Conservation (phyloP, 768 basidiomycete species). For the Hygrocybe coccinea region DNA sequence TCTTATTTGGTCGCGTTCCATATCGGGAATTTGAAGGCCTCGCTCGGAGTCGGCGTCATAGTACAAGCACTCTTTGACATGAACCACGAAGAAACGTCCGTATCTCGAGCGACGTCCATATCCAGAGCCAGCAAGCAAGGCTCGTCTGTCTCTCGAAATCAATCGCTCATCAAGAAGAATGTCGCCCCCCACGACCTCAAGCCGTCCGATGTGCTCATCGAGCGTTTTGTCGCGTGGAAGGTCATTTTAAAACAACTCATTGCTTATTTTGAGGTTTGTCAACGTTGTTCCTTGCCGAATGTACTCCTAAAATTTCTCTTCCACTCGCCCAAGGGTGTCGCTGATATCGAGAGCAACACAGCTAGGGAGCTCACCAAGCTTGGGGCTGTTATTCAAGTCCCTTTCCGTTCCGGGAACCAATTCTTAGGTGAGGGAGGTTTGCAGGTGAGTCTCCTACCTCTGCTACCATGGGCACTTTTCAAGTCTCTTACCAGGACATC, state of each 20-base stretch:
- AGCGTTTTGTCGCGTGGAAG: conserved; percentile 92
- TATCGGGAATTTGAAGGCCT: no score
- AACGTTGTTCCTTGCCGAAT: no score
- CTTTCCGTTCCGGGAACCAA: conserved; percentile 92
- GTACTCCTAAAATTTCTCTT: neutral
- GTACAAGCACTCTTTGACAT: neutral
- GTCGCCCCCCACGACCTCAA: conserved; percentile 84
- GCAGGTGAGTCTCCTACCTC: conserved; percentile 46
- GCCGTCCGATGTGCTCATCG: conserved; percentile 94
- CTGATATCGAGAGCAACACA: conserved; percentile 92
- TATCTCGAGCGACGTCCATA: conserved; percentile 69
- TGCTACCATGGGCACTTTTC: neutral
- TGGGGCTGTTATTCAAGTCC: conserved; percentile 93
- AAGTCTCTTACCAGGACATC: conserved; percentile 56
- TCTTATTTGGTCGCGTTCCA: no score
- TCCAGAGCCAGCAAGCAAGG: conserved; percentile 60
- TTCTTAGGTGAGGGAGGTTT: conserved; percentile 97
- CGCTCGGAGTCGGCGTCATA: no score
- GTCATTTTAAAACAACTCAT: conserved; percentile 94
- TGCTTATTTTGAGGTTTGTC: conserved; percentile 71
- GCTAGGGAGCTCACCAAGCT: conserved; percentile 91
- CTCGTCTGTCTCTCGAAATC: conserved; percentile 72
- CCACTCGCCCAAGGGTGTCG: conserved; percentile 41
- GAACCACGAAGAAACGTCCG: conserved; percentile 38
- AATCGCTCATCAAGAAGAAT: conserved; percentile 92